These are phyloP conservation scores for Fusarium sp. DNA, from an alignment of 2,329 filamentous ascomycete species.

Conservation along the genomic window DNA sequence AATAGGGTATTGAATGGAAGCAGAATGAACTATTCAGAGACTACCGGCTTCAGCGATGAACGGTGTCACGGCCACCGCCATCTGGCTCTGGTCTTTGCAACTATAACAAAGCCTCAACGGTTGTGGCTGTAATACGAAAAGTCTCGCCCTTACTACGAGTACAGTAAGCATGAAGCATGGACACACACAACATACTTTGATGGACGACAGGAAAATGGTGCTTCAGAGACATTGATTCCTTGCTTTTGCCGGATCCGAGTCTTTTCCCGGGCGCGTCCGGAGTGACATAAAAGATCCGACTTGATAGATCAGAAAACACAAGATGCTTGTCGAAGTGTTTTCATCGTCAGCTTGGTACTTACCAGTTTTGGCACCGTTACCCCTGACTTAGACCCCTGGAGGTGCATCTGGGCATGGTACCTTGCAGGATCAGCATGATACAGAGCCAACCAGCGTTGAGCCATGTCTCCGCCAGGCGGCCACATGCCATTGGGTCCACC, in stretches of 20 bases:
- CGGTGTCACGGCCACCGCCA: background rate
- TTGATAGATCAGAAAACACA: constrained; percentile 1
- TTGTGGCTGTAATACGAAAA: constrained; percentile 22
- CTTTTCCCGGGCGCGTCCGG: background rate
- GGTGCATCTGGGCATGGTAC: constrained; percentile 30
- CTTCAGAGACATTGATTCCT: background rate
- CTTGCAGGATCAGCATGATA: constrained; percentile 37
- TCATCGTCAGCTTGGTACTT: constrained; percentile 1
- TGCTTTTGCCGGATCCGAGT: constrained; percentile 24
- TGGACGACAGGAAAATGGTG: background rate
- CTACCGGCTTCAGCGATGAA: constrained; percentile 2
- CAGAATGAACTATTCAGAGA: constrained; percentile 9
- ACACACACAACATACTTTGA: background rate
- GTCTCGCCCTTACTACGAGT: constrained; percentile 17
- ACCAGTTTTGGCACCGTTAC: constrained; percentile 26
- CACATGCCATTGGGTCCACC: constrained; percentile 37
- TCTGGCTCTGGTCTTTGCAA: background rate
- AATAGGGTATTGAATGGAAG: background rate
- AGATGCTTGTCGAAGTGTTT: constrained; percentile 6
- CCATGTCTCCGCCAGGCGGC: constrained; percentile 24
- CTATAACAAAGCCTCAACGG: constrained; percentile 28
- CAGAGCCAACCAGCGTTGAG: constrained; percentile 32
- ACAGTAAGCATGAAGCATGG: background rate
- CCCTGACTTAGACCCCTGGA: constrained; percentile 38
- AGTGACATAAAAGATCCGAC: constrained; percentile 21